phyloP scores from a whole-genome alignment of 2,329 filamentous ascomycete species.

The Aspergillus pseudotamarii region DNA sequence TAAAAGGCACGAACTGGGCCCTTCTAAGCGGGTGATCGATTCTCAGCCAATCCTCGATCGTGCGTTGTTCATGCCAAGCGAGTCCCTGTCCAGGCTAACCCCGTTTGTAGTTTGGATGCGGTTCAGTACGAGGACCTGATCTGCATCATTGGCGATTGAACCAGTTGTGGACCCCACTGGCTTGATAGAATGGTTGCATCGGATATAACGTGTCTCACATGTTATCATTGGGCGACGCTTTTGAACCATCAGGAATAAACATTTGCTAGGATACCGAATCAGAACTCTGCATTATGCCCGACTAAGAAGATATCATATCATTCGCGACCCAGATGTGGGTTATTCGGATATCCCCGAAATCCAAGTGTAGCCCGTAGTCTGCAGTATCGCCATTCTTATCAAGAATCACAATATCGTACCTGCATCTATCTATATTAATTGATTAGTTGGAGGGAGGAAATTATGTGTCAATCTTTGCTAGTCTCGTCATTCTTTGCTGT shows the following conservation, averaged over 20 bases:
- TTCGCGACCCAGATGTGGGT: background rate
- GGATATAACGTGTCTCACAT: constrained; percentile 20
- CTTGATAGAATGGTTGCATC: constrained; percentile 22
- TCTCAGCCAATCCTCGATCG: constrained; percentile 7
- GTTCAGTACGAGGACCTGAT: constrained; percentile 9
- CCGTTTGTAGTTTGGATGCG: background rate
- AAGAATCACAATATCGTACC: constrained; percentile 8
- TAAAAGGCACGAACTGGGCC: constrained; percentile 4
- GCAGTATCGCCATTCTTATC: constrained; percentile 8
- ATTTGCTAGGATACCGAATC: background rate
- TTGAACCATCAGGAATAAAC: constrained; percentile 1
- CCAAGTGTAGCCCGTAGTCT: background rate
- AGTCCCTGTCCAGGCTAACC: background rate
- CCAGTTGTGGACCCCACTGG: constrained; percentile 8
- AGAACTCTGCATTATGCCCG: background rate
- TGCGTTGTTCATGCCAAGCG: constrained; percentile 4
- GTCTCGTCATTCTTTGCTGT: background rate
- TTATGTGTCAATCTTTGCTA: constrained; percentile 1
- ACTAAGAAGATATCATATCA: background rate
- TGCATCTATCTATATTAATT: constrained; percentile 6
- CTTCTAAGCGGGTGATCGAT: constrained; percentile 4
- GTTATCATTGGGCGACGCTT: constrained; percentile 13
- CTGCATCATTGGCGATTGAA: constrained; percentile 8
- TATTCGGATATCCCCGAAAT: constrained; percentile 7
- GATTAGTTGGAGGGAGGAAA: background rate